Evolutionary conservation across 768 basidiomycete species (phyloP), one percentile per base, ranked within the genome.

Genomic region (Termitomyces sp.): DNA sequence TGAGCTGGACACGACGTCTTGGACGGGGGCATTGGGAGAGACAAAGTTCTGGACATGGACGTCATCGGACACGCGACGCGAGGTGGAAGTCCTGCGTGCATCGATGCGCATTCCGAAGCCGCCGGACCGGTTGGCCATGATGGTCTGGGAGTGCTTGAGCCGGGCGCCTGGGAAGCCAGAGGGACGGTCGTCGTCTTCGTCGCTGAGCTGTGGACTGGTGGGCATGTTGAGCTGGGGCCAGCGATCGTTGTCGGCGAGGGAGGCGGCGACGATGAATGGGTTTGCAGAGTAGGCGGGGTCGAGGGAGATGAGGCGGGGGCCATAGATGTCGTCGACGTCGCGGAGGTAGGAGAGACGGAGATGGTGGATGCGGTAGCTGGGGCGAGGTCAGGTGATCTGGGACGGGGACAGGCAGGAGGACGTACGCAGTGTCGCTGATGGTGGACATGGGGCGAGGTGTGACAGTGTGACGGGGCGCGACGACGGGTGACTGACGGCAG

Each of bases 291-390:
- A 90, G 0, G 85, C 80, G 0, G 89, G 88, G 67, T 88, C 86
- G 52, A 95, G 77, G 6, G 91, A 84, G 65, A 97, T 87, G 67
- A 96, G 78, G 33, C 93, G 83, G 0, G 86, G 75, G 15, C 90
- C 90, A 67, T 95, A 92, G 1, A 88, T 86, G 67, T 97, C 95
- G 58, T 93, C 89, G 42, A 93, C 85, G 64, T 88, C 85, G 60
- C 93, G 89, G n/a, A 98, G 78, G 68, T 95, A 94, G 13, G 88
- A 85, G 30, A 98, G 77, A 6, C 95, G 87, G 6, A 97, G 77
- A 63, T 82, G 85, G 69, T 97, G 95, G 8, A 95, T 89, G 39
- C 96, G 78, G 69, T 87, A 83, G 61, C 82, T 84, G 59, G 11
- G 54, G 20, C 61, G 8, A 0, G 18, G 39, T 41, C 6, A 41